phyloP scores from a whole-genome alignment of 352 stramenopile genomes.

The Plasmopara viticola region DNA sequence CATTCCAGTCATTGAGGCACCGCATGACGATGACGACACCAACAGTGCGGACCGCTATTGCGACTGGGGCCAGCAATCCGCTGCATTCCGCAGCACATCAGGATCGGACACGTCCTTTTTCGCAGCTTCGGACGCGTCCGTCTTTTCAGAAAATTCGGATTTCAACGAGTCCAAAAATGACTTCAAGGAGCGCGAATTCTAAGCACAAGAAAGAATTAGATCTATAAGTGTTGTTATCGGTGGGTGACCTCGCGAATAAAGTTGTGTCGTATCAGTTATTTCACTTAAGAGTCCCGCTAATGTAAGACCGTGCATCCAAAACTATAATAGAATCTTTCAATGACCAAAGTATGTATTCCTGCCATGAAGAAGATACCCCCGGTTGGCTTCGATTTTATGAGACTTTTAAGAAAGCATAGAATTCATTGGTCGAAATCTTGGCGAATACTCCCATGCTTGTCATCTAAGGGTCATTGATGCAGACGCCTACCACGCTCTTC shows the following conservation, averaged over 20 bases:
- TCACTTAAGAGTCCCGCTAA: too few species aligned
- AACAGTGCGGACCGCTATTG: constrained; percentile 20
- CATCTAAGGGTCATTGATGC: too few species aligned
- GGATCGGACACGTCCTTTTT: constrained; percentile 32
- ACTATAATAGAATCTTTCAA: too few species aligned
- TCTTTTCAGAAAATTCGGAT: constrained; percentile 36
- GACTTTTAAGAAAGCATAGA: too few species aligned
- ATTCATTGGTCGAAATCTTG: too few species aligned
- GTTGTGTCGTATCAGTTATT: too few species aligned
- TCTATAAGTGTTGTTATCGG: neutral
- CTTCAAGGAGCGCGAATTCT: constrained; percentile 33
- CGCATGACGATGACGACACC: constrained; percentile 22
- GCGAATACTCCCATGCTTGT: too few species aligned
- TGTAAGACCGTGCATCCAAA: too few species aligned
- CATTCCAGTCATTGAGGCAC: constrained; percentile 24
- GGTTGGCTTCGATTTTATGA: too few species aligned
- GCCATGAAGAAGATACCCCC: too few species aligned
- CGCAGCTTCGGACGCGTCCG: constrained; percentile 24
- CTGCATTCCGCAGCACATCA: constrained; percentile 22
- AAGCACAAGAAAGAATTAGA: constrained; percentile 2
- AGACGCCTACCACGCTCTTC: too few species aligned
- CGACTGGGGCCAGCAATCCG: constrained; percentile 20
- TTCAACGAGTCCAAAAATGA: constrained; percentile 17
- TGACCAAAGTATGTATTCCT: too few species aligned
- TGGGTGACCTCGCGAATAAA: neutral